These are phyloP conservation scores for Neurospora hispaniola DNA, from an alignment of 495 filamentous ascomycete species.

Conservation along the genomic window DNA sequence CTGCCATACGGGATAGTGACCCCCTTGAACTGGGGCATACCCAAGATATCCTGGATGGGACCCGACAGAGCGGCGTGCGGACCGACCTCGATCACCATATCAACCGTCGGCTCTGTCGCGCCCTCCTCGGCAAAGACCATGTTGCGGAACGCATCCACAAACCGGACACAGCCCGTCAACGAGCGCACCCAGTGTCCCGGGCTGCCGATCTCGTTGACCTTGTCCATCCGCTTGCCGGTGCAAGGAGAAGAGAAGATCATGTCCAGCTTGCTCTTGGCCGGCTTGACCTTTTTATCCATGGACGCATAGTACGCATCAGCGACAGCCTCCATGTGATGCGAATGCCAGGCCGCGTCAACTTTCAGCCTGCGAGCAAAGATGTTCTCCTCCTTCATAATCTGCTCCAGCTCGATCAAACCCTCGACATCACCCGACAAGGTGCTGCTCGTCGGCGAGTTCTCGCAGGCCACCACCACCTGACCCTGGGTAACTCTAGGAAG, in stretches of 20 bases:
- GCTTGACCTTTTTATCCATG: conserved; percentile 15
- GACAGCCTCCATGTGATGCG: conserved; percentile 32
- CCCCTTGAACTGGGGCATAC: conserved; percentile 11
- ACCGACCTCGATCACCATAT: conserved; percentile 29
- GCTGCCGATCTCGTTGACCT: conserved; percentile 14
- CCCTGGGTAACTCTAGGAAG: conserved; percentile 14
- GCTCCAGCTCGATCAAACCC: conserved; percentile 26
- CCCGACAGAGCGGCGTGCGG: conserved; percentile 37
- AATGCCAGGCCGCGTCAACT: conserved; percentile 35
- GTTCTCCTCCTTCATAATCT: conserved; percentile 15
- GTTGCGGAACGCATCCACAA: conserved; percentile 29
- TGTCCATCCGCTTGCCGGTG: conserved; percentile 11
- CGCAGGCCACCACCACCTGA: conserved; percentile 32
- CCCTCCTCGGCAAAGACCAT: conserved; percentile 14
- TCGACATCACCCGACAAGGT: conserved; percentile 34
- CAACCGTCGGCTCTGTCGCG: conserved; percentile 6
- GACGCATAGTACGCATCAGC: conserved; percentile 24
- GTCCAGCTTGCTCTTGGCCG: conserved; percentile 9
- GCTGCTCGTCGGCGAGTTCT: conserved; percentile 37
- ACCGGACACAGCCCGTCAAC: conserved; percentile 33
- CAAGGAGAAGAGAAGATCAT: conserved; percentile 17
- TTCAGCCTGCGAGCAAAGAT: conserved; percentile 25
- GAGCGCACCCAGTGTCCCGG: conserved; percentile 36
- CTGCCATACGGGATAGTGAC: conserved; percentile 16
- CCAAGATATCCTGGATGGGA: conserved; percentile 43